Base-by-base conservation (phyloP, 2,329 filamentous ascomycete species). In the Fusarium papillatum region DNA sequence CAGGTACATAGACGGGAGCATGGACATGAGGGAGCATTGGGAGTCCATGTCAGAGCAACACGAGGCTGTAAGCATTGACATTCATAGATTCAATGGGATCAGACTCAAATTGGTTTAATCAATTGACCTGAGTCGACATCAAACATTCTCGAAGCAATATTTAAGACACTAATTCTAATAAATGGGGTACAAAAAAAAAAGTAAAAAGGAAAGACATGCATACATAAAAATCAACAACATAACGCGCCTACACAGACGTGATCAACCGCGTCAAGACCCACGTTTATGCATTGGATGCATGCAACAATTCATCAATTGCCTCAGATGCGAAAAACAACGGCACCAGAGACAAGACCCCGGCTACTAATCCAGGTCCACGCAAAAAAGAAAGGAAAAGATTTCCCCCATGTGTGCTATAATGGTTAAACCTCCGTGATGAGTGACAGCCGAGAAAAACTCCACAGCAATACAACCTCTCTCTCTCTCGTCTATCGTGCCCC, bases 261-360 rank as follows among this genome's bases (percentile, higher is more conserved):
- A 43, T 62, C 63, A 57, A 36, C 46, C 63, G 38, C 50, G 46
- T 16, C 31, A 38, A 38, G 46, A 57, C 50, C 63, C 48, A 39
- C 63, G 48, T 41, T 36, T 22, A 24, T 41, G 64, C 64, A 66
- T 43, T 34, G n/a, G n/a, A n/a, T n/a, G n/a, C n/a, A n/a, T n/a
- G n/a, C n/a, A n/a, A n/a, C n/a, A n/a, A n/a, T 34, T 24, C n/a
- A 38, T 34, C 46, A 22, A 57, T 38, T 34, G 14, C 59, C 24
- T 41, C 59, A 46, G n/a, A 19, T 41, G 38, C 38, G 38, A 60
- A 36, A 43, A 22, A 34, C 43, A 46, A 24, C 13, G 43, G n/a
- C 22, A 48, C 22, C 16, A 48, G 29, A 29, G 9, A 53, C 29
- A 34, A 14, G 48, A 13, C 29, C 50, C 50, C 26, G 29, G n/a